Base-by-base conservation (phyloP, 805 yeast species). In the Maudiozyma pseudohumilis region DNA sequence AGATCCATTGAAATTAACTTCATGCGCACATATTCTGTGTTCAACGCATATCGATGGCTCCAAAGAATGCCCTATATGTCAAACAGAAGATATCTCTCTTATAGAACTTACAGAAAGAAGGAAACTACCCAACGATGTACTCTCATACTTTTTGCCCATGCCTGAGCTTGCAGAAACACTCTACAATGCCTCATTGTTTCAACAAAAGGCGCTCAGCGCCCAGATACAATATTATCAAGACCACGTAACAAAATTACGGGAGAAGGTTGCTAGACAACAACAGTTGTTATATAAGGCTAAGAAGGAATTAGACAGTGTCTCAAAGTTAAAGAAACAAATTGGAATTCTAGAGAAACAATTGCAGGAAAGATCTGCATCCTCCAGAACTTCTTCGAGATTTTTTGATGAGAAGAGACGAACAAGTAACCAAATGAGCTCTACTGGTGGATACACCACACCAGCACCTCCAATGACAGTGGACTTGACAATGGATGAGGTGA, bases 21-120 rank as follows among this genome's bases (percentile, higher is more conserved):
- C 66, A 3, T 64, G 68, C 48, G 67, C 66, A 3, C 67, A 63
- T 42, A 49, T 57, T 1, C 41, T 64, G 16, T 64, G 68, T 33
- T 46, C 50, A 3, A 50, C 52, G 11, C 66, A 64, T 43, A 33
- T 48, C 28, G 30, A 31, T 20, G 11, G 30, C 2, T 28, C 25
- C 5, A 41, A 35, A n/a, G 18, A 27, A 2, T 52, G 59, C 27
- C 43, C 53, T 5, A 29, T 48, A 19, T 54, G 59, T 29, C 26
- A 41, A 11, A 46, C 47, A 3, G 28, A 24, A 13, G 52, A 50
- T 37, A 44, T 50, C 6, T 47, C 56, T 6, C 38, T 47, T 9
- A 44, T 55, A 5, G 42, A 40, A 24, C 35, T 53, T 11, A 32
- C 39, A 1, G 57, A 48, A 6, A 27, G 26, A 7, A 51, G 42